Percentiles rank a stretch among this genome's conserved stretches.
Evolutionary conservation across 768 basidiomycete species (phyloP).

Genomic region (Termitomyces sp.): DNA sequence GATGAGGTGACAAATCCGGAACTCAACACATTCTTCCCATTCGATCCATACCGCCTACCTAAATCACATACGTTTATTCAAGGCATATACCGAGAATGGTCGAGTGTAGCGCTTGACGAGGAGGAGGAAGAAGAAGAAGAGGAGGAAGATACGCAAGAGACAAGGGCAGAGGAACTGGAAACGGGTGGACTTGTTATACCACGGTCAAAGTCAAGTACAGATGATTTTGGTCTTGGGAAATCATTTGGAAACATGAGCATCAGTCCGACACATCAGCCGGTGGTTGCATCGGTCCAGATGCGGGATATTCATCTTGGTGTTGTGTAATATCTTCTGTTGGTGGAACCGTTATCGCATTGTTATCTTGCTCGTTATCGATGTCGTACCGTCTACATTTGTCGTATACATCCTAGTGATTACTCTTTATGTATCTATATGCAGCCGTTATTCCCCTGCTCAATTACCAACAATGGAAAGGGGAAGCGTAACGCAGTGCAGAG

Average conservation of each 20-base stretch:
- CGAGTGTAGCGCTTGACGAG: slow-evolving; percentile 69
- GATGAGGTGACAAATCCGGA: slow-evolving; percentile 49
- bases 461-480: no score
- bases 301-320: slow-evolving; percentile 10
- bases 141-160: slow-evolving; percentile 23
- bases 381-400: background rate
- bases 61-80: slow-evolving; percentile 74
- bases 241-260: slow-evolving; percentile 84
- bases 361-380: slow-evolving; percentile 1
- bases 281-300: slow-evolving; percentile 11
- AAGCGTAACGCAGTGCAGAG: no score
- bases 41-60: slow-evolving; percentile 93
- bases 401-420: background rate
- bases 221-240: slow-evolving; percentile 51
- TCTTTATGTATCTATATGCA: background rate
- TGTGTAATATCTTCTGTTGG: slow-evolving; percentile 1
- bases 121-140: slow-evolving; percentile 63
- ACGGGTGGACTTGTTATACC: slow-evolving; percentile 13
- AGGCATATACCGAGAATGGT: slow-evolving; percentile 87
- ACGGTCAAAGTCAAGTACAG: slow-evolving; percentile 16
- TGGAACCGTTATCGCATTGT: slow-evolving; percentile 2
- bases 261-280: slow-evolving; percentile 43
- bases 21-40: slow-evolving; percentile 94
- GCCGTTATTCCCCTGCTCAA: no score
- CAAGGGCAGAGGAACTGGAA: slow-evolving; percentile 8